phyloP scores from a whole-genome alignment of 805 yeast genomes.

The Hagleromyces aurorensis region DNA sequence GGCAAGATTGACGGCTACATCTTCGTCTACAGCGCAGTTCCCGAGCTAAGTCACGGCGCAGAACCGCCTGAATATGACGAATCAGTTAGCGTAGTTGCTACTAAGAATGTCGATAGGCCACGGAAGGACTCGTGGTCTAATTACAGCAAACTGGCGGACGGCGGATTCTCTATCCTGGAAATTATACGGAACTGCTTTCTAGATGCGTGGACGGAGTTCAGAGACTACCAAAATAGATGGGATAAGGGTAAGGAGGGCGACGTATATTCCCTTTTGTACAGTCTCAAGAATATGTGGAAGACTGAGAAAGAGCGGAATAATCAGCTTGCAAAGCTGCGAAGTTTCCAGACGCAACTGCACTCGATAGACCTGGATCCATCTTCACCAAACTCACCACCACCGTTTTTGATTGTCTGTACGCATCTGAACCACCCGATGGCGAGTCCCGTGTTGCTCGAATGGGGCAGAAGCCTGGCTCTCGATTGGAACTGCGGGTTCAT shows the following conservation, averaged over 20 bases:
- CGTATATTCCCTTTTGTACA: slow-evolving; percentile 49
- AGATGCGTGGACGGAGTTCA: slow-evolving; percentile 70
- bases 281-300: slow-evolving; percentile 53
- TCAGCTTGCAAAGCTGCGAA: slow-evolving; percentile 27
- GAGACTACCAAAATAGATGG: slow-evolving; percentile 48
- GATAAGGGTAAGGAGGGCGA: slow-evolving; percentile 61
- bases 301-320: slow-evolving; percentile 29
- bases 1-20: slow-evolving; percentile 72
- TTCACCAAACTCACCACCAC: slow-evolving; percentile 46
- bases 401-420: slow-evolving; percentile 60
- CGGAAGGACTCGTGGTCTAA: slow-evolving; percentile 11
- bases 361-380: slow-evolving; percentile 31
- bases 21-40: slow-evolving; percentile 61
- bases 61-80: slow-evolving; percentile 51
- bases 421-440: slow-evolving; percentile 49
- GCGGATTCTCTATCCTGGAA: slow-evolving; percentile 29
- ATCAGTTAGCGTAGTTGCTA: slow-evolving; percentile 9
- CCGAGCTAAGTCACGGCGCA: slow-evolving; percentile 35
- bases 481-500: slow-evolving; percentile 62
- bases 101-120: slow-evolving; percentile 8
- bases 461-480: slow-evolving; percentile 50
- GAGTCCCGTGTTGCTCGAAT: slow-evolving; percentile 50
- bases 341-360: slow-evolving; percentile 27
- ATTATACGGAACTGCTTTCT: slow-evolving; percentile 48
- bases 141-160: slow-evolving; percentile 13